A percentile compares a stretch with the other conserved stretches of the same genome.
phyloP scores from a whole-genome alignment of 179 eudicot species.

The Corrigiola litoralis region DNA sequence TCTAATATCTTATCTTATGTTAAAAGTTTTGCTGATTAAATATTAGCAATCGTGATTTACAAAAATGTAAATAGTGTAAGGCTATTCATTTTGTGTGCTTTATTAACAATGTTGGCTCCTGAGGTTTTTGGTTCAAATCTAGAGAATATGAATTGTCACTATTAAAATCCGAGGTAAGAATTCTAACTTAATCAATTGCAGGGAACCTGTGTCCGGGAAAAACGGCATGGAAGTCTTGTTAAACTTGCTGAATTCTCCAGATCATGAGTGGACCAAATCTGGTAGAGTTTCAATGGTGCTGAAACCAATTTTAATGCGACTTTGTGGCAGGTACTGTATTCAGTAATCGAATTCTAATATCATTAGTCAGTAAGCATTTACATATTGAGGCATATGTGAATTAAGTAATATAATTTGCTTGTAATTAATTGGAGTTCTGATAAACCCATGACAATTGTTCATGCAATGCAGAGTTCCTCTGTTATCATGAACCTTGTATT shows the following conservation, averaged over 20 bases:
- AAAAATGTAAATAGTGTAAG: too few relatives aligned
- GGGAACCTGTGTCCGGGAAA: constrained; percentile 44
- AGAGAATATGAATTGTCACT: background rate
- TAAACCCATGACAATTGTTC: too few relatives aligned
- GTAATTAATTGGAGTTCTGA: background rate
- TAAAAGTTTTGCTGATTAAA: background rate
- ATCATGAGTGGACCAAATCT: constrained; percentile 59
- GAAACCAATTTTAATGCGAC: constrained; percentile 65
- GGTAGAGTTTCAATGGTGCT: constrained; percentile 38
- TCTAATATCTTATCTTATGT: too few relatives aligned
- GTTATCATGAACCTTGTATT: too few relatives aligned
- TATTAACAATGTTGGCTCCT: too few relatives aligned
- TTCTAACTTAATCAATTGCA: constrained; percentile 23
- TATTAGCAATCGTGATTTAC: background rate
- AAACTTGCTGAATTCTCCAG: constrained; percentile 53
- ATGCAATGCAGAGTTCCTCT: too few relatives aligned
- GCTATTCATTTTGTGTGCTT: background rate
- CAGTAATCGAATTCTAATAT: background rate
- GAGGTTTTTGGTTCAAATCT: background rate
- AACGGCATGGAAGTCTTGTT: constrained; percentile 61
- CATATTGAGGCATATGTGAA: background rate
- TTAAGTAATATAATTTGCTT: background rate
- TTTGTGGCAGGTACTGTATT: constrained; percentile 68
- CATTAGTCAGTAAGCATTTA: background rate
- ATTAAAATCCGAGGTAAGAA: background rate